Evolutionary conservation across 192 early-diverging fungal species (phyloP), one percentile per base, ranked within the genome.

Genomic region (Lobosporangium transversale): DNA sequence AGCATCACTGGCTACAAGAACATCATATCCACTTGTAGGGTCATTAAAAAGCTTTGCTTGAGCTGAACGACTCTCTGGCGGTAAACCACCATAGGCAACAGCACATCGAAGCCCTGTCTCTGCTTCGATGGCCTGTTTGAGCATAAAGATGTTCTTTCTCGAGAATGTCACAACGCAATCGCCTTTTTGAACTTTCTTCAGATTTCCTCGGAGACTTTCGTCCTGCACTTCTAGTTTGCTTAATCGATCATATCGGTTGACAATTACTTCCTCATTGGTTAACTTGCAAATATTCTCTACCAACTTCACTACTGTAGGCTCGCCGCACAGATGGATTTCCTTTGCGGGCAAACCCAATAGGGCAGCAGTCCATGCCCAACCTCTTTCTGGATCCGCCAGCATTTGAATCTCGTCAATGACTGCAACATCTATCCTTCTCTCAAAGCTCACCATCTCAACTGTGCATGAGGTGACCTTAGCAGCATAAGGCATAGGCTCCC

Each of bases 361-460:
- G 4, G 96, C 97, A 43, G 90, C 86, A 8, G 95, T 96, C 96
- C 96, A 99, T 32, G 96, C 96, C 95, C 95, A 97, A 12, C 97
- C 97, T 14, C 97, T 86, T 32, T 88, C 78, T 12, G 65, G 71
- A 65, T 99, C 96, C 0, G 81, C 87, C 53, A 99, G 91, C 94
- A 99, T 94, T 76, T 99, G 97, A 80, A 99, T 99, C 70, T 99
- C 97, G 69, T 99, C 97, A 10, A 99, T 80, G 3, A 99, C 95
- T 6, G 93, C 96, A 20, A 97, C 93, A 0, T 97, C 88, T 40
- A 90, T 81, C 12, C 66, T 53, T 8, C 62, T 49, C 33, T 61
- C 64, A 15, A 88, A 33, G 9, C 89, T 83, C 15, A 87, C 91
- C 97, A 99, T 97, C 75, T 99, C 97, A 27, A 99, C 84, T 3